Evolutionary conservation across 1,139 yeast genomes (phyloP), one percentile per base, ranked within the genome.

Genomic region (Entelexis paramagnoliae): DNA sequence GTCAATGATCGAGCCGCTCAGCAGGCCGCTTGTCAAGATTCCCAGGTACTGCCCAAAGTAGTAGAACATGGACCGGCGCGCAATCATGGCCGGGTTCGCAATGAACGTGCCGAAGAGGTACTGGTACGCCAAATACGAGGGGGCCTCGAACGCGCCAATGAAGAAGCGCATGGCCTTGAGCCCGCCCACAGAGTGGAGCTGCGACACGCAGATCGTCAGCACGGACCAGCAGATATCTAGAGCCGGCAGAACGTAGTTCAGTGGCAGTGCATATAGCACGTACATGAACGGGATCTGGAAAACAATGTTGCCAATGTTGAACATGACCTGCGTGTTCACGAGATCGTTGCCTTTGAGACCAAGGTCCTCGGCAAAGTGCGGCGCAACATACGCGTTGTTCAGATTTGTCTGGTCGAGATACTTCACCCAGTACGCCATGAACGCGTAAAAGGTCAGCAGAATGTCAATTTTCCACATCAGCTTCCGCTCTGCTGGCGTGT

Each of bases 401-500:
- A 64, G 45, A 46, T 64, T 64, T 46, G 79, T 72, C 54, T 76
- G 76, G 63, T 83, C 89, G 49, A 83, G 68, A 53, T 79, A 79
- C 62, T 82, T 82, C 48, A 80, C 81, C 83, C 86, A 83, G 64
- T 80, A 81, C 20, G 81, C 78, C 67, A 79, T 67, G 59, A 81
- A 70, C 33, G 83, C 74, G 63, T 78, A 82, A 40, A 78, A 66
- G 4, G 83, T 76, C 56, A 83, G 69, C 43, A 80, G 62, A 13
- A 81, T 53, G 62, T 83, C 93, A 49, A 83, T 66, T 63, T 83
- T 83, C 63, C 76, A 65, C 47, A 83, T 69, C 49, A 83, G 68
- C 46, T 62, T 67, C 59, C 75, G 64, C 68, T 78, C 78, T 14
- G 73, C 80, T 2, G 74, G 72, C 2, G 85, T 48, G 30, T 75